A percentile compares a stretch with the other conserved stretches of the same genome.
Evolutionary conservation across 1,284 basidiomycete genomes (phyloP).

Genomic region (Rhizoctonia solani): DNA sequence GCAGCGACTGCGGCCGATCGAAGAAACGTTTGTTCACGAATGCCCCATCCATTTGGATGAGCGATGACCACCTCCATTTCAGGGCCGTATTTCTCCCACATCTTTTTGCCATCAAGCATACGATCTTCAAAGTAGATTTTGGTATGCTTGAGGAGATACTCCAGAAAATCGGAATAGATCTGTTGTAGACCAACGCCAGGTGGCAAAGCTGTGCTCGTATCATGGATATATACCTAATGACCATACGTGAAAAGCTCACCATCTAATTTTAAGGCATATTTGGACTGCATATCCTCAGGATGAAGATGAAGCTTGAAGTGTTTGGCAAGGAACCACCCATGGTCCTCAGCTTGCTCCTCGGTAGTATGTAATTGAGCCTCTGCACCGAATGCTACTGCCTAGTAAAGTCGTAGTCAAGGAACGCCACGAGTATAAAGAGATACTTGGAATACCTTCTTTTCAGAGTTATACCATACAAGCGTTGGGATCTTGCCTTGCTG

Average conservation of each 20-base stretch:
- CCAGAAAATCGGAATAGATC: constrained; percentile 34
- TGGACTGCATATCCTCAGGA: constrained; percentile 31
- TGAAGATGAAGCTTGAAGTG: constrained; percentile 36
- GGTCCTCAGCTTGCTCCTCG: constrained; percentile 27
- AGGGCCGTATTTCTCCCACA: constrained; percentile 29
- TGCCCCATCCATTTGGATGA: constrained; percentile 37
- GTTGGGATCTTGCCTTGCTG: constrained; percentile 35
- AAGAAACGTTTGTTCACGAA: constrained; percentile 34
- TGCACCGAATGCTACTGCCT: constrained; percentile 35
- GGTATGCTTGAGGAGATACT: constrained; percentile 35
- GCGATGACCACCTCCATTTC: constrained; percentile 33
- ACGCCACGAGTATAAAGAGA: too few relatives aligned
- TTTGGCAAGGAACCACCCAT: constrained; percentile 35
- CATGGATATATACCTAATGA: background rate
- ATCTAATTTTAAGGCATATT: constrained; percentile 11
- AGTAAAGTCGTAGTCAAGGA: background rate
- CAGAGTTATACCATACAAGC: constrained; percentile 33
- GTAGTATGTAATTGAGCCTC: constrained; percentile 4
- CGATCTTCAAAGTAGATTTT: constrained; percentile 27
- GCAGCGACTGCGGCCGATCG: constrained; percentile 30
- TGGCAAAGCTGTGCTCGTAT: constrained; percentile 11
- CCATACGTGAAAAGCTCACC: background rate
- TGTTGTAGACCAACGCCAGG: constrained; percentile 4
- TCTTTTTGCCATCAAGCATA: constrained; percentile 19
- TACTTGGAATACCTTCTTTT: constrained; percentile 2